These are phyloP conservation scores for Vigna reflexopilosa DNA, from an alignment of 306 rosid species.

Conservation along the genomic window DNA sequence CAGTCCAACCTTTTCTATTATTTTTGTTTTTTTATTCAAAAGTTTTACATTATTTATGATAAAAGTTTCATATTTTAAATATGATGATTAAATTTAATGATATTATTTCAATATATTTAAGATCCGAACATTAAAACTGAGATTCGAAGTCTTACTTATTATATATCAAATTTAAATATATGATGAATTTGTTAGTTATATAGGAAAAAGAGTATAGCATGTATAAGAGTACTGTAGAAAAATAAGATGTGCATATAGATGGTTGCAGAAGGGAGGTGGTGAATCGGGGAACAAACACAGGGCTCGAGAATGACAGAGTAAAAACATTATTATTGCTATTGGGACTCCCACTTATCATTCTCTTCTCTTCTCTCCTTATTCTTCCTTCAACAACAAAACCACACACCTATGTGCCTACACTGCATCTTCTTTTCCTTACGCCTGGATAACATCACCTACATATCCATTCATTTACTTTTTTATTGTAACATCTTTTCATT, in stretches of 20 bases:
- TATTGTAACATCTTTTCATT: too few species aligned
- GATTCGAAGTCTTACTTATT: too few species aligned
- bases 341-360: conserved; percentile 57
- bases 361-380: conserved; percentile 25
- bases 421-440: background rate
- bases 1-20: too few species aligned
- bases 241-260: background rate
- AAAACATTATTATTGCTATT: conserved; percentile 37
- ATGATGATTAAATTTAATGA: too few species aligned
- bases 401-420: background rate
- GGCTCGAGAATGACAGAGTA: conserved; percentile 73
- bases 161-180: too few species aligned
- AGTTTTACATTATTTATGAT: too few species aligned
- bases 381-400: background rate
- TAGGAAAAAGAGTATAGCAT: background rate
- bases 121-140: too few species aligned
- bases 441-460: background rate
- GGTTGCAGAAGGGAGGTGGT: conserved; percentile 47
- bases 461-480: background rate
- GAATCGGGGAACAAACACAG: conserved; percentile 79
- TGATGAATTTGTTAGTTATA: too few species aligned
- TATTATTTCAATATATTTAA: too few species aligned
- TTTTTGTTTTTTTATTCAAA: too few species aligned
- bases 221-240: background rate
- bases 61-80: too few species aligned